Conservation (phyloP, 2,329 filamentous ascomycete genomes). For the Chaetomium sp. region DNA sequence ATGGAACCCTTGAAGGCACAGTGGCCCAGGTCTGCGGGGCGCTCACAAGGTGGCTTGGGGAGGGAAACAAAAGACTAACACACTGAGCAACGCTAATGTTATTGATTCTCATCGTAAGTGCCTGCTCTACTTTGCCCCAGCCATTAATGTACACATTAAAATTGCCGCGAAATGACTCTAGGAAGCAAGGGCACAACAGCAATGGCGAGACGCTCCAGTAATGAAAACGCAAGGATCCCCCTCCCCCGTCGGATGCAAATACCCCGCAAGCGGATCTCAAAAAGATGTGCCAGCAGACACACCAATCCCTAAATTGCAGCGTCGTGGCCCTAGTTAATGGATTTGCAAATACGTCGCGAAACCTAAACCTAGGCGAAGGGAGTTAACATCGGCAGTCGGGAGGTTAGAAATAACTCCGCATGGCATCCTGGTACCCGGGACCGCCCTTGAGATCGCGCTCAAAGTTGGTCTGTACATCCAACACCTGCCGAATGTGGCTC, state of each 20-base stretch:
- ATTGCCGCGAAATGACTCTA: not conserved
- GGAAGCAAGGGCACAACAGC: not conserved
- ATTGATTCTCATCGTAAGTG: not conserved
- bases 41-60: not conserved
- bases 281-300: not conserved
- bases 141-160: not conserved
- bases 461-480: constrained; percentile 83
- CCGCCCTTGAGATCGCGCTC: constrained; percentile 82
- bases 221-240: not conserved
- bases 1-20: not conserved
- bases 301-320: not conserved
- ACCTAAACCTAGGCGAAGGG: not conserved
- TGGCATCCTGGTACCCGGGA: constrained; percentile 77
- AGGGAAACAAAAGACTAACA: not conserved
- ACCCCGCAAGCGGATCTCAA: not conserved
- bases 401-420: constrained; percentile 71
- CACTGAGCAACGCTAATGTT: not conserved
- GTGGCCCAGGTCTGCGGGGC: not conserved
- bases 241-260: not conserved
- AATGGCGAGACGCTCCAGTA: not conserved
- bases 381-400: not conserved
- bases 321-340: not conserved
- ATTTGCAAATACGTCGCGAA: not conserved
- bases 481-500: constrained; percentile 76
- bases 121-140: no score